Percentiles rank a stretch among this genome's conserved stretches.
Conservation (phyloP, 2,329 filamentous ascomycete genomes). For the Phialophora expanda region DNA sequence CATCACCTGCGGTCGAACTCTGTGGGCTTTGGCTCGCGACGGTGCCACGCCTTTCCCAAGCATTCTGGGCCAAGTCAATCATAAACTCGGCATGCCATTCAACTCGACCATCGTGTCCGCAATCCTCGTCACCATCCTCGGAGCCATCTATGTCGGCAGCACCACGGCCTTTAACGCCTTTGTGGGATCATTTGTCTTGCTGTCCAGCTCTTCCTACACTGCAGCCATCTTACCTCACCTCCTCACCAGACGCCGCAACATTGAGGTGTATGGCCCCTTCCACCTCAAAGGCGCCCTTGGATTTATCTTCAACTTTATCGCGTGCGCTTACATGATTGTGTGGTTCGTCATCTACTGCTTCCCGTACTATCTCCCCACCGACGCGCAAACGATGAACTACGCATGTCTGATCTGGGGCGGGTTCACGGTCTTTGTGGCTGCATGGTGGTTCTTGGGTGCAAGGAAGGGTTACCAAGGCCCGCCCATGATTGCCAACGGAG, state of each 20-base stretch:
- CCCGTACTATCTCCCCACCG: slow-evolving; percentile 56
- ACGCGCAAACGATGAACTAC: slow-evolving; percentile 60
- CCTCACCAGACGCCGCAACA: slow-evolving; percentile 54
- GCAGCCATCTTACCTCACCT: slow-evolving; percentile 60
- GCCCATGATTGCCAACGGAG: slow-evolving; percentile 26
- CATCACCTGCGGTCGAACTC: slow-evolving; percentile 64
- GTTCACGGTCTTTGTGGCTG: slow-evolving; percentile 56
- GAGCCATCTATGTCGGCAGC: slow-evolving; percentile 55
- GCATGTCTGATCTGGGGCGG: slow-evolving; percentile 59
- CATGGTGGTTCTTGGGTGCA: slow-evolving; percentile 48
- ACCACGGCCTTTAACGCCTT: slow-evolving; percentile 60
- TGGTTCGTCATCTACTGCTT: slow-evolving; percentile 67
- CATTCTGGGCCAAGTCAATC: slow-evolving; percentile 56
- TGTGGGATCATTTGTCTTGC: slow-evolving; percentile 63
- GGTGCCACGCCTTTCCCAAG: slow-evolving; percentile 60
- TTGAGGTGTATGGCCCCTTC: slow-evolving; percentile 58
- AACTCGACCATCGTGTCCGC: slow-evolving; percentile 61
- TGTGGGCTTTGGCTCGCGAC: slow-evolving; percentile 67
- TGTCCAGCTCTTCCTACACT: slow-evolving; percentile 63
- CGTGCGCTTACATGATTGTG: slow-evolving; percentile 60
- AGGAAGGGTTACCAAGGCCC: slow-evolving; percentile 33
- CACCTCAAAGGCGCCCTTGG: slow-evolving; percentile 58
- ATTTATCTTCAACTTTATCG: slow-evolving; percentile 55
- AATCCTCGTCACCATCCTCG: slow-evolving; percentile 58
- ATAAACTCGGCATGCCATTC: slow-evolving; percentile 57